A percentile compares a stretch with the other conserved stretches of the same genome.
Conservation (phyloP, 1,284 basidiomycete genomes). For the Ustilago hordei region DNA sequence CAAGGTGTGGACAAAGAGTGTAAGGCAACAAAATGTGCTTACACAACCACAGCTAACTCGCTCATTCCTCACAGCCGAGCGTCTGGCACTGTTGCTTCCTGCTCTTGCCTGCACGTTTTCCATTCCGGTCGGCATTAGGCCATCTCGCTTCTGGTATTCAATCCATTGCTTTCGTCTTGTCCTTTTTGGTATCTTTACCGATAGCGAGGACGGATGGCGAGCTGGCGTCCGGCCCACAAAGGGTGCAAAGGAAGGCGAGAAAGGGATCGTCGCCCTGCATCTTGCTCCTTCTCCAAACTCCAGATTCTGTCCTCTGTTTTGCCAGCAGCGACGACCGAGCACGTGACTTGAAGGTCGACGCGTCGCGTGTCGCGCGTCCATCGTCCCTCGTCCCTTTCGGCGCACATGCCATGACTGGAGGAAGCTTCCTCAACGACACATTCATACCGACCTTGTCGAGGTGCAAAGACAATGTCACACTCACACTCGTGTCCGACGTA, state of each 20-base stretch:
- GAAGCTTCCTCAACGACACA: too few relatives aligned
- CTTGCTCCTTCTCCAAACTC: too few relatives aligned
- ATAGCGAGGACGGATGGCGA: not conserved
- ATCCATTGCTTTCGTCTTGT: not conserved
- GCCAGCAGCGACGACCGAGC: too few relatives aligned
- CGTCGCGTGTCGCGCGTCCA: not conserved
- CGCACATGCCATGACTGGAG: too few relatives aligned
- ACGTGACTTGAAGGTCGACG: not conserved
- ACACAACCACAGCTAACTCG: not conserved
- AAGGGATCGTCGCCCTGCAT: not conserved
- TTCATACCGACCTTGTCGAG: too few relatives aligned
- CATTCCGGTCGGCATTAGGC: slow-evolving; percentile 10
- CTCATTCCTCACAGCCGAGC: slow-evolving; percentile 20
- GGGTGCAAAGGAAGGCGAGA: not conserved
- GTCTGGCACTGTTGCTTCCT: slow-evolving; percentile 10
- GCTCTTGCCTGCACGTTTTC: not conserved
- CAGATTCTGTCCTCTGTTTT: not conserved
- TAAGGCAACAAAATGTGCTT: slow-evolving; percentile 2
- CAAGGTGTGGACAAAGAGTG: not conserved
- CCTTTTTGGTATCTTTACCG: not conserved
- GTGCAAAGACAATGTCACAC: too few relatives aligned
- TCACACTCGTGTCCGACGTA: not conserved
- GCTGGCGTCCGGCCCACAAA: too few relatives aligned
- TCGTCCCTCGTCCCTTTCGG: not conserved
- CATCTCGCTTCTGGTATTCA: slow-evolving; percentile 17